A percentile compares a stretch with the other conserved stretches of the same genome.
Evolutionary conservation across 495 filamentous ascomycete species (phyloP).

Genomic region (Pyronema domesticum): DNA sequence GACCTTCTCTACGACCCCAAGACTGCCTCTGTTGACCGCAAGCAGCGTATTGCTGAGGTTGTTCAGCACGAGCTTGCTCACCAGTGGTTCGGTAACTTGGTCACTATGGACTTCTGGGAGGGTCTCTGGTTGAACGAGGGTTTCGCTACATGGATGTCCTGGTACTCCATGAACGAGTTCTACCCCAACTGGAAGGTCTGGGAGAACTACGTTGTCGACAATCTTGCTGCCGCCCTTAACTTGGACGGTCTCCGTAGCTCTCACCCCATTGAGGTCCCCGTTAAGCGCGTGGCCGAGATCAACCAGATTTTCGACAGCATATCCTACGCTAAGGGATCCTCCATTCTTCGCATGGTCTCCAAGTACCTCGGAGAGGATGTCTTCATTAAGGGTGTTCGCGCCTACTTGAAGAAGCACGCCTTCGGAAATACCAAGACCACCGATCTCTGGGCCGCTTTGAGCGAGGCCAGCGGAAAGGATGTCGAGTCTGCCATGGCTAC

Average conservation of each 20-base stretch:
- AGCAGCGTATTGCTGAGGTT: constrained; percentile 81
- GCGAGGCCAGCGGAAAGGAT: constrained; percentile 77
- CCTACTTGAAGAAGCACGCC: constrained; percentile 87
- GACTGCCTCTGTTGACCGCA: constrained; percentile 74
- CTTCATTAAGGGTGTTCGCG: constrained; percentile 82
- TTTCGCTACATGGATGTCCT: constrained; percentile 75
- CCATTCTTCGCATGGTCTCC: constrained; percentile 92
- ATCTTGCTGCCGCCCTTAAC: constrained; percentile 66
- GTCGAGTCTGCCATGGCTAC: constrained; percentile 62
- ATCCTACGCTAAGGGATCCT: constrained; percentile 92
- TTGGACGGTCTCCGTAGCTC: constrained; percentile 85
- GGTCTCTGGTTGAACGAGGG: constrained; percentile 97
- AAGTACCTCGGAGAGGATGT: constrained; percentile 82
- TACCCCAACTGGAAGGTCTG: constrained; percentile 99
- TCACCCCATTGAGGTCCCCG: constrained; percentile 92
- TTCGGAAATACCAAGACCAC: constrained; percentile 71
- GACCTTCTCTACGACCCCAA: constrained; percentile 86
- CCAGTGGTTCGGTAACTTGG: constrained; percentile 98
- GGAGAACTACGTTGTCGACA: constrained; percentile 84
- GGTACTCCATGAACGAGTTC: constrained; percentile 66
- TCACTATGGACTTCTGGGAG: constrained; percentile 99
- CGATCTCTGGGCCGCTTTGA: constrained; percentile 81
- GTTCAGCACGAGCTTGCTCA: constrained; percentile 96
- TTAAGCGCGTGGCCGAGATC: constrained; percentile 86
- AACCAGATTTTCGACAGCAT: constrained; percentile 99